phyloP scores from a whole-genome alignment of 202 grass and related monocot genomes.

The Zoysia matrella region DNA sequence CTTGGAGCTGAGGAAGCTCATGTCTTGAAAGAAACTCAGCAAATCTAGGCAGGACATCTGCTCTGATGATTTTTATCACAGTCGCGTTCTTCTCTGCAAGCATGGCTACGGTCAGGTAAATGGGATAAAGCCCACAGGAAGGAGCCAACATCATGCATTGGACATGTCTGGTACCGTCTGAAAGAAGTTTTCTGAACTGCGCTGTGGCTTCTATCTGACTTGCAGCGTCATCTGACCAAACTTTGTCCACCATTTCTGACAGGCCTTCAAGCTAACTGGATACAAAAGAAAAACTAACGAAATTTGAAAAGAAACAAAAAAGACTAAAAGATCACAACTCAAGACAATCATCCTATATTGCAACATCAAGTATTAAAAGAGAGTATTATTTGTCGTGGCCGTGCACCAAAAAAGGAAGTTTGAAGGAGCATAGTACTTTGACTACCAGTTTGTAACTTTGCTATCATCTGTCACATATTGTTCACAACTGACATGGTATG shows the following conservation, averaged over 20 bases:
- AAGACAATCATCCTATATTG: background rate
- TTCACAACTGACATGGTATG: too few relatives aligned
- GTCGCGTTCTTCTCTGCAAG: conserved; percentile 62
- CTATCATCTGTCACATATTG: too few relatives aligned
- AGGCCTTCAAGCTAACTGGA: conserved; percentile 74
- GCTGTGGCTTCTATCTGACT: conserved; percentile 71
- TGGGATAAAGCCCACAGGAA: conserved; percentile 6
- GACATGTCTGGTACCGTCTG: conserved; percentile 56
- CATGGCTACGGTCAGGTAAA: conserved; percentile 10
- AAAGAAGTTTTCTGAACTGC: conserved; percentile 79
- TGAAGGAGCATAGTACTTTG: too few relatives aligned
- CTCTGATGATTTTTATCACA: conserved; percentile 68
- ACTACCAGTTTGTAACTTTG: too few relatives aligned
- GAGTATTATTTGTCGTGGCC: background rate
- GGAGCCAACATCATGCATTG: background rate
- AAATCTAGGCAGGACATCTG: conserved; percentile 71
- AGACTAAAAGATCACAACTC: background rate
- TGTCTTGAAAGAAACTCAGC: conserved; percentile 74
- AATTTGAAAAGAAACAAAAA: conserved; percentile 29
- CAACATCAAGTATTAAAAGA: background rate
- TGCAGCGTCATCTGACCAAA: conserved; percentile 66
- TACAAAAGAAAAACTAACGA: conserved; percentile 49
- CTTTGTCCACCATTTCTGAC: conserved; percentile 60
- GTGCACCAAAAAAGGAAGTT: background rate
- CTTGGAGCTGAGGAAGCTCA: conserved; percentile 75